phyloP scores from a whole-genome alignment of 805 yeast genomes.

The Suhomyces pyralidae region DNA sequence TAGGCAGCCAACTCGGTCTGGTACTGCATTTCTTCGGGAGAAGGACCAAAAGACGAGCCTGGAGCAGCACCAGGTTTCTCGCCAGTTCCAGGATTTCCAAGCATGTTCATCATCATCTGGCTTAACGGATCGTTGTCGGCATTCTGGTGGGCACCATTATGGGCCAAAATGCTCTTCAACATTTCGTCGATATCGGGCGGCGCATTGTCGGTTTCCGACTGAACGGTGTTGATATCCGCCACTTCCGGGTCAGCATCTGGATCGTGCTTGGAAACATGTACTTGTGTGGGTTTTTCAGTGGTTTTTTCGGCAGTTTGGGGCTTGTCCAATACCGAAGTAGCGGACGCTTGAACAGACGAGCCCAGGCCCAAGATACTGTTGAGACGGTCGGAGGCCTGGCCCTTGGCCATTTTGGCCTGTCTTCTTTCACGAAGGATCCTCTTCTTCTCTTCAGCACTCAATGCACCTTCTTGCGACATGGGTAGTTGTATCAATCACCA shows the following conservation, averaged over 20 bases:
- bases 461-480: background rate
- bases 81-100: conserved; percentile 6
- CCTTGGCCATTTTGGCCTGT: conserved; percentile 58
- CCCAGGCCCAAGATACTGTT: conserved; percentile 42
- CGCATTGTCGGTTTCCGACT: conserved; percentile 12
- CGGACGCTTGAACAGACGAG: conserved; percentile 30
- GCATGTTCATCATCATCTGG: conserved; percentile 32
- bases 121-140: conserved; percentile 25
- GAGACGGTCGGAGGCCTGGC: conserved; percentile 53
- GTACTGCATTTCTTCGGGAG: conserved; percentile 23
- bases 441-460: conserved; percentile 58
- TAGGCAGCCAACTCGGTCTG: conserved; percentile 28
- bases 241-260: conserved; percentile 39
- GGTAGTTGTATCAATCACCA: too few species aligned
- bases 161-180: conserved; percentile 30
- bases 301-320: conserved; percentile 3
- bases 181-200: conserved; percentile 32
- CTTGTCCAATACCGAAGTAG: conserved; percentile 36
- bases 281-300: background rate
- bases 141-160: background rate
- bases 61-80: background rate
- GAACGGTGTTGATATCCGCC: conserved; percentile 27
- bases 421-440: conserved; percentile 59
- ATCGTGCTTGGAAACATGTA: background rate
- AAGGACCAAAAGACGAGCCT: conserved; percentile 3